These are phyloP conservation scores for Quercus lobata DNA, from an alignment of 331 rosid genomes.

Conservation along the genomic window DNA sequence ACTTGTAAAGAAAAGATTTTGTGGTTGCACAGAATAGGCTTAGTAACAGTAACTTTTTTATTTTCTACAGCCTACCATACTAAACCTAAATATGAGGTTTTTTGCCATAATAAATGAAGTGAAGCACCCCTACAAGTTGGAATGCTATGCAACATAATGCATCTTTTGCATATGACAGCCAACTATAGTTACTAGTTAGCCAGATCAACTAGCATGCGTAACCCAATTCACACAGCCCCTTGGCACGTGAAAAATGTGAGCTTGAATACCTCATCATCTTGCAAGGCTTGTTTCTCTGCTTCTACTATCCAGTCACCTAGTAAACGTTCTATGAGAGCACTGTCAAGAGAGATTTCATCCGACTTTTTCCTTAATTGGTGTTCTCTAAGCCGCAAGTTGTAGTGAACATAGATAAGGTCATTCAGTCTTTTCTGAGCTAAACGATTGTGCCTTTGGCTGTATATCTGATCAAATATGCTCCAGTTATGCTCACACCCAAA, in stretches of 20 bases:
- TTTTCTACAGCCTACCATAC: background rate
- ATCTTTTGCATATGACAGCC: background rate
- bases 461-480: conserved; percentile 66
- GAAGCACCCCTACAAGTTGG: background rate
- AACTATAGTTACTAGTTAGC: background rate
- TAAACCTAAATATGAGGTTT: no score
- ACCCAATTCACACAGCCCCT: background rate
- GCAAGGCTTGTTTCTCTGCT: conserved; percentile 38
- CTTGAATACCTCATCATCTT: conserved; percentile 59
- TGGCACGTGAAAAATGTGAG: background rate
- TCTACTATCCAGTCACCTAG: conserved; percentile 79
- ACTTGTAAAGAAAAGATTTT: background rate
- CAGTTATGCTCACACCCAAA: conserved; percentile 76
- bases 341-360: conserved; percentile 47
- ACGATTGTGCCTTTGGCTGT: conserved; percentile 52
- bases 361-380: conserved; percentile 63
- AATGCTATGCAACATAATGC: background rate
- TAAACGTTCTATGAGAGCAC: conserved; percentile 43
- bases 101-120: background rate
- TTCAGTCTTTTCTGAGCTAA: conserved; percentile 67
- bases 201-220: background rate
- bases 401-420: conserved; percentile 73
- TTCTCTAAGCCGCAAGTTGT: conserved; percentile 87
- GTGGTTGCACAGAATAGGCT: background rate
- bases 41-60: background rate